A percentile compares a stretch with the other conserved stretches of the same genome.
Evolutionary conservation across 192 early-diverging fungal species (phyloP).

Genomic region (Oehlia diaphana): DNA sequence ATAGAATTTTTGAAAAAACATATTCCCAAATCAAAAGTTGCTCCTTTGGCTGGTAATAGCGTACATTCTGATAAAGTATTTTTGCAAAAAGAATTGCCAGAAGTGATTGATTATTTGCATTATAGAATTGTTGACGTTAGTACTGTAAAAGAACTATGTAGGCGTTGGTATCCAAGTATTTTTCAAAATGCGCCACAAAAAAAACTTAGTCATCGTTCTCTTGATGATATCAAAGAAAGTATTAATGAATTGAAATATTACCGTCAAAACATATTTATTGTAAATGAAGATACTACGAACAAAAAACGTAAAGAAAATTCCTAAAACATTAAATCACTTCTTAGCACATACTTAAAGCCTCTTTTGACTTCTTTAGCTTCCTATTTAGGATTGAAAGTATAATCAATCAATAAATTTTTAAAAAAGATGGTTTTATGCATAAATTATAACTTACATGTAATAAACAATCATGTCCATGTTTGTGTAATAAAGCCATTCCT

Average conservation of each 20-base stretch:
- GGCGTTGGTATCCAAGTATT: constrained; percentile 72
- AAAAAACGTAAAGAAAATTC: neutral
- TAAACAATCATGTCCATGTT: constrained; percentile 42
- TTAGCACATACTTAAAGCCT: constrained; percentile 44
- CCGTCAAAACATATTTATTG: constrained; percentile 58
- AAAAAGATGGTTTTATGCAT: neutral
- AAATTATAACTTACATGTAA: constrained; percentile 33
- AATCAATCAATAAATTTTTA: neutral
- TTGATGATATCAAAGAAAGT: constrained; percentile 92
- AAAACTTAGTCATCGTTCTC: constrained; percentile 64
- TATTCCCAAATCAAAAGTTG: constrained; percentile 58
- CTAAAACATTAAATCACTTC: constrained; percentile 42
- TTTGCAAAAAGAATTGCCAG: constrained; percentile 77
- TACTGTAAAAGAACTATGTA: constrained; percentile 85
- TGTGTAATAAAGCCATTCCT: constrained; percentile 45
- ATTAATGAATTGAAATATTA: constrained; percentile 88
- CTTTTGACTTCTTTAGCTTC: constrained; percentile 42
- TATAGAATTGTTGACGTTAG: constrained; percentile 90
- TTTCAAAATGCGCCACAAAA: constrained; percentile 61
- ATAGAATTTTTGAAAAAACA: constrained; percentile 74
- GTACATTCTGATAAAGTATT: constrained; percentile 92
- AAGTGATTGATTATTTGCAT: constrained; percentile 72
- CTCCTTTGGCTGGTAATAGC: constrained; percentile 87
- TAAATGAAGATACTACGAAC: neutral
- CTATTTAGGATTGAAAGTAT: neutral